Evolutionary conservation across 768 basidiomycete species (phyloP).

Genomic region (Gloeophyllum trabeum): DNA sequence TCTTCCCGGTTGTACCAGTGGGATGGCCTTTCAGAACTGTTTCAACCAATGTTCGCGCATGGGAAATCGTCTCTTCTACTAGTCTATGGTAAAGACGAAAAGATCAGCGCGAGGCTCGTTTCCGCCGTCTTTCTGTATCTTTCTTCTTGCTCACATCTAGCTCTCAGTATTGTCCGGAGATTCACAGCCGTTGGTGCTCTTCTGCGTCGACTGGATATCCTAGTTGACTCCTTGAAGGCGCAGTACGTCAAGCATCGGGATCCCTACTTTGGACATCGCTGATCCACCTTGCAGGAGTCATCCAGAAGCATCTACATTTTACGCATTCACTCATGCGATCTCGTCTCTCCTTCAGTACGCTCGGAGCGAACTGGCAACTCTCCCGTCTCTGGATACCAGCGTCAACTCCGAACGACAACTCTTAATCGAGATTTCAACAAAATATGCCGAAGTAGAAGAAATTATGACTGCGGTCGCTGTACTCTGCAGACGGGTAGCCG

Average conservation of each 20-base stretch:
- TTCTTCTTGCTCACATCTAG: neutral
- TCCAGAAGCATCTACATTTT: slow-evolving; percentile 10
- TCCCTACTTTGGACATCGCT: no score
- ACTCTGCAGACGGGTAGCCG: neutral
- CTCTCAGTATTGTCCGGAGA: slow-evolving; percentile 44
- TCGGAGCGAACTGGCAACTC: slow-evolving; percentile 8
- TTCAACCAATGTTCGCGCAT: slow-evolving; percentile 23
- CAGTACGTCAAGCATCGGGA: no score
- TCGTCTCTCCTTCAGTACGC: slow-evolving; percentile 14
- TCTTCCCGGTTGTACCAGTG: slow-evolving; percentile 60
- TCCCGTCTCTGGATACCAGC: slow-evolving; percentile 14
- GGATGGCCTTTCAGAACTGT: slow-evolving; percentile 43
- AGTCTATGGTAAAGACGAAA: slow-evolving; percentile 49
- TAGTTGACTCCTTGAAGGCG: slow-evolving; percentile 27
- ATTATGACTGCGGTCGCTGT: neutral
- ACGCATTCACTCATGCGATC: slow-evolving; percentile 18
- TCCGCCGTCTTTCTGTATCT: no score
- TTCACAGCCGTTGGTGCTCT: slow-evolving; percentile 63
- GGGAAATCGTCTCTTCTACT: slow-evolving; percentile 13
- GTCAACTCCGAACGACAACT: slow-evolving; percentile 12
- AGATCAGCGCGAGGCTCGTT: slow-evolving; percentile 44
- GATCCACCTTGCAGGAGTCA: neutral
- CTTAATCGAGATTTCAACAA: slow-evolving; percentile 3
- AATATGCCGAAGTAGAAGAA: neutral
- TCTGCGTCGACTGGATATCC: slow-evolving; percentile 51